These are phyloP conservation scores for Blumeria graminis DNA, from an alignment of 2,329 filamentous ascomycete species.

Conservation along the genomic window DNA sequence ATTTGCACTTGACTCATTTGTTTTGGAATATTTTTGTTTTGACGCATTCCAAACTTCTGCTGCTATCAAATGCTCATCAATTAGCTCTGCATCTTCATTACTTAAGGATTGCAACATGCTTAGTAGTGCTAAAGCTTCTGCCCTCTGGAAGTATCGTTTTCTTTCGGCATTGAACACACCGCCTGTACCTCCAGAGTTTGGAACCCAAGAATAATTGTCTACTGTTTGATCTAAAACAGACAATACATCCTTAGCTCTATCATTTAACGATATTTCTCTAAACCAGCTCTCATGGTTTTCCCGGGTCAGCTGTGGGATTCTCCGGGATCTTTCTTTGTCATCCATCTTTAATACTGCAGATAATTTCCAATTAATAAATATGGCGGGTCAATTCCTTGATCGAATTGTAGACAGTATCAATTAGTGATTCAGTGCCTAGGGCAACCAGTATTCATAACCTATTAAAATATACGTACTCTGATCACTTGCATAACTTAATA, in stretches of 20 bases:
- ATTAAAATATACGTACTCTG: too few relatives aligned
- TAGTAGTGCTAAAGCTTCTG: background rate
- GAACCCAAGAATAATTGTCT: background rate
- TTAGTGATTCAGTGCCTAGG: too few relatives aligned
- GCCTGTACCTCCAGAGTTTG: background rate
- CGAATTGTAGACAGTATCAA: too few relatives aligned
- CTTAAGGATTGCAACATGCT: background rate
- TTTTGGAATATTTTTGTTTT: background rate
- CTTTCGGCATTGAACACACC: background rate
- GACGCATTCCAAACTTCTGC: background rate
- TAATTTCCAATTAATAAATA: too few relatives aligned
- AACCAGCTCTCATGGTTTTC: background rate
- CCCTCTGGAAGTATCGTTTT: background rate
- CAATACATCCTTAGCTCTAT: background rate
- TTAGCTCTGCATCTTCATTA: background rate
- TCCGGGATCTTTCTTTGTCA: background rate
- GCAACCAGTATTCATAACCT: too few relatives aligned
- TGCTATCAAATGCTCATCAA: background rate
- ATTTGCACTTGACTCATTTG: background rate
- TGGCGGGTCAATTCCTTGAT: too few relatives aligned
- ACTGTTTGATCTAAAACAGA: background rate
- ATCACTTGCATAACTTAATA: too few relatives aligned
- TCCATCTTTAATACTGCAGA: too few relatives aligned
- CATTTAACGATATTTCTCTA: background rate
- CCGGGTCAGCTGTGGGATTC: background rate